phyloP scores from a whole-genome alignment of 2,329 filamentous ascomycete genomes.

The Cytospora paraplurivora region DNA sequence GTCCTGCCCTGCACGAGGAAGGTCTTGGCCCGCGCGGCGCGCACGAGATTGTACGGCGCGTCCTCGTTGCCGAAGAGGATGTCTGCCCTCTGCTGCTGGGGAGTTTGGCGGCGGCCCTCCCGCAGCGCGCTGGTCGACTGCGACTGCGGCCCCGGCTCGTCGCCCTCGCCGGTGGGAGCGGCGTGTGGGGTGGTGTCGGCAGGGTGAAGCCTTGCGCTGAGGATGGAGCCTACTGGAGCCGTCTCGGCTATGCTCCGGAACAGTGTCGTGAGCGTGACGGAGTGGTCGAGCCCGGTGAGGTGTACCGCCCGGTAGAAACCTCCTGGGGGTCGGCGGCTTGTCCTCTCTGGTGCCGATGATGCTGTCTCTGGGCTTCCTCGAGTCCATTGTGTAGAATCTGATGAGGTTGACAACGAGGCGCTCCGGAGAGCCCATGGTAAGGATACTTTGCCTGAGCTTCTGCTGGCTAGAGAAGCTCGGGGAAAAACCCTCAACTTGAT shows the following conservation, averaged over 20 bases:
- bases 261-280: conserved; percentile 1
- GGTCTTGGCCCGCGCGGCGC: not conserved
- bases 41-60: not conserved
- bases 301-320: not conserved
- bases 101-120: not conserved
- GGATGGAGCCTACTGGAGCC: not conserved
- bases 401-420: not conserved
- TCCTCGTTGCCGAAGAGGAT: conserved; percentile 7
- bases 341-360: not conserved
- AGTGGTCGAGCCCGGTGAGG: not conserved
- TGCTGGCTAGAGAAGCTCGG: not conserved
- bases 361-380: not conserved
- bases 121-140: too few relatives aligned
- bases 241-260: not conserved
- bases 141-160: too few relatives aligned
- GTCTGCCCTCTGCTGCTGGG: not conserved
- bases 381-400: not conserved
- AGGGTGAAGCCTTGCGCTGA: not conserved
- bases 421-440: not conserved
- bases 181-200: not conserved
- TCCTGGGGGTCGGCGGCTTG: not conserved
- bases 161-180: too few relatives aligned
- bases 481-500: not conserved
- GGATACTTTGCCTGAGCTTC: not conserved
- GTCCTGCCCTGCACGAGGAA: not conserved